Percentiles rank a stretch among this genome's conserved stretches.
These are phyloP conservation scores for Fusarium phyllophilum DNA, from an alignment of 2,329 filamentous ascomycete genomes.

Conservation along the genomic window DNA sequence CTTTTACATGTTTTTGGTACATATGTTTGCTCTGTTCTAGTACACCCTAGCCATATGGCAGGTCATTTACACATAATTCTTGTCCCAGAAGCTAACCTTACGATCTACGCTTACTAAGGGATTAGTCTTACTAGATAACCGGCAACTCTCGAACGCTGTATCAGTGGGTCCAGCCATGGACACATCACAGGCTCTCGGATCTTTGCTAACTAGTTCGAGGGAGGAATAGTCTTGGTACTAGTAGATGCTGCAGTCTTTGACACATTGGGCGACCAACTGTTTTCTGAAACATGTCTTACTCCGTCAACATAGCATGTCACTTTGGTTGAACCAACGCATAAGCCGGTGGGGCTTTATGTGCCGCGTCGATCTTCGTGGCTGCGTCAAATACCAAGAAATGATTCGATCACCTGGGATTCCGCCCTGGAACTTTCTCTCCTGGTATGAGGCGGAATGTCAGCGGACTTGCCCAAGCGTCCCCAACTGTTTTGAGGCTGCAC, in stretches of 20 bases:
- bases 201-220: neutral
- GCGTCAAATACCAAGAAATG: neutral
- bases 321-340: neutral
- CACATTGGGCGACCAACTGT: neutral
- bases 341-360: neutral
- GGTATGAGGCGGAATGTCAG: neutral
- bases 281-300: neutral
- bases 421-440: neutral
- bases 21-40: neutral
- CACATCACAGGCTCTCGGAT: neutral
- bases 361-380: neutral
- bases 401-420: neutral
- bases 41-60: rapidly evolving
- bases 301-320: neutral
- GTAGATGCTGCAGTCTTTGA: neutral
- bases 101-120: neutral
- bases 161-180: neutral
- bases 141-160: neutral
- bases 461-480: neutral
- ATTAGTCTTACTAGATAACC: neutral
- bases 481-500: neutral
- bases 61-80: neutral
- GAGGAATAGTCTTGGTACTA: neutral
- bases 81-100: neutral
- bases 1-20: neutral